Evolutionary conservation across 2,329 filamentous ascomycete genomes (phyloP), one percentile per base, ranked within the genome.

Genomic region (Pseudogymnoascus sp.): DNA sequence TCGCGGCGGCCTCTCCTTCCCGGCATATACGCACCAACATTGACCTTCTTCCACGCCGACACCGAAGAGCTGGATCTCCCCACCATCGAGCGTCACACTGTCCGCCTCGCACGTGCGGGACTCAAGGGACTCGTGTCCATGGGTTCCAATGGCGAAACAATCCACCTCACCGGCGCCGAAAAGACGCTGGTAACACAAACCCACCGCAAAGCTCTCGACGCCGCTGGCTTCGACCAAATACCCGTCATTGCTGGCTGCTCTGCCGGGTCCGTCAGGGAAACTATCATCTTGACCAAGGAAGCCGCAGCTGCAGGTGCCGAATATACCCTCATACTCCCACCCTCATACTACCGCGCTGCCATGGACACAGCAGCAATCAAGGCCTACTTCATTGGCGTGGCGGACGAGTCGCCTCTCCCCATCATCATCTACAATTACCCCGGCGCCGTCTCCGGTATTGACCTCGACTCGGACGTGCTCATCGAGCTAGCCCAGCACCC

Each of bases 371-470:
- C 93, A 69, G 82, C 89, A 65, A 80, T 96, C 64, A 82, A 86
- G 72, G 83, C 86, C 74, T 92, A 88, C 69, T 90, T 79, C 76
- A 70, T 68, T 33, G 64, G 68, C 61, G 89, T 96, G 4, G 91
- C 91, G 59, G 88, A 93, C 74, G 81, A 75, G 40, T 90, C 86
- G 61, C 87, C 90, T 4, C 77, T 95, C 7, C 90, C 90, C n/a
- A 75, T 96, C 62, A 83, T 96, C 67, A 79, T 96, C 59, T 96
- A 96, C 83, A 96, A 96, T 80, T 96, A 95, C 78, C 91, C 91
- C 0, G 91, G 90, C 61, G 91, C 90, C 60, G 91, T 95, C 5
- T 83, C 90, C 5, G 91, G 91, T 61, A 89, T 96, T 72, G 91
- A 96, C 75, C 88, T 96, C 84, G 90, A 95, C 80, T 93, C 89